These are phyloP conservation scores for Clarkia xantiana DNA, from an alignment of 345 rosid genomes.

Conservation along the genomic window DNA sequence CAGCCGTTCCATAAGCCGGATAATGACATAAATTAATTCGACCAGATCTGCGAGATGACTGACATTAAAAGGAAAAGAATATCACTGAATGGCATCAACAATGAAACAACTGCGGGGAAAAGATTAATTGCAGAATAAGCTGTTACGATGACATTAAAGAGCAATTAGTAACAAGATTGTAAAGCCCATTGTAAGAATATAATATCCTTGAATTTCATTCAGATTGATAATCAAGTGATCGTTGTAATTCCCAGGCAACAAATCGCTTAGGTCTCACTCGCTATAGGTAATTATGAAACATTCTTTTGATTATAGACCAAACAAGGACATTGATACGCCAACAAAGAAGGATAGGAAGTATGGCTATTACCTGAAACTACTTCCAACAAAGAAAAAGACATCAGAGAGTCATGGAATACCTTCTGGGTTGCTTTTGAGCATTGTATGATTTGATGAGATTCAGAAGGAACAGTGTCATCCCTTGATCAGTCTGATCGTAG, in stretches of 20 bases:
- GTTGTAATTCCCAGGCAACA: too few relatives aligned
- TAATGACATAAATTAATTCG: conserved; percentile 52
- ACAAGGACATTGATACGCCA: background rate
- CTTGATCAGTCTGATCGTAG: conserved; percentile 92
- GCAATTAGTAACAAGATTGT: too few relatives aligned
- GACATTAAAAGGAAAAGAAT: conserved; percentile 19
- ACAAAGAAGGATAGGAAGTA: background rate
- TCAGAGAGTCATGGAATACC: conserved; percentile 25
- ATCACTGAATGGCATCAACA: background rate
- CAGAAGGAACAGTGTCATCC: conserved; percentile 83
- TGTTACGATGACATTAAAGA: background rate
- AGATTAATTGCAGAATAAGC: background rate
- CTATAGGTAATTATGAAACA: too few relatives aligned
- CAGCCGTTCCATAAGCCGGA: conserved; percentile 74
- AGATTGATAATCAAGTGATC: too few relatives aligned
- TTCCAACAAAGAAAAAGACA: background rate
- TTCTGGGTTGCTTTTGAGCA: conserved; percentile 71
- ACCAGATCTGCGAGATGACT: conserved; percentile 93
- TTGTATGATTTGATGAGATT: conserved; percentile 64
- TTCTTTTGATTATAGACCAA: too few relatives aligned
- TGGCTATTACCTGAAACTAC: background rate
- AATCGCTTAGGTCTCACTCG: too few relatives aligned
- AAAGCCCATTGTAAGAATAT: too few relatives aligned
- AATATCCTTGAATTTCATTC: too few relatives aligned
- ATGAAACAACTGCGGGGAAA: background rate